Conservation (phyloP, 192 early-diverging fungal species). For the Rhizophagus sp. region DNA sequence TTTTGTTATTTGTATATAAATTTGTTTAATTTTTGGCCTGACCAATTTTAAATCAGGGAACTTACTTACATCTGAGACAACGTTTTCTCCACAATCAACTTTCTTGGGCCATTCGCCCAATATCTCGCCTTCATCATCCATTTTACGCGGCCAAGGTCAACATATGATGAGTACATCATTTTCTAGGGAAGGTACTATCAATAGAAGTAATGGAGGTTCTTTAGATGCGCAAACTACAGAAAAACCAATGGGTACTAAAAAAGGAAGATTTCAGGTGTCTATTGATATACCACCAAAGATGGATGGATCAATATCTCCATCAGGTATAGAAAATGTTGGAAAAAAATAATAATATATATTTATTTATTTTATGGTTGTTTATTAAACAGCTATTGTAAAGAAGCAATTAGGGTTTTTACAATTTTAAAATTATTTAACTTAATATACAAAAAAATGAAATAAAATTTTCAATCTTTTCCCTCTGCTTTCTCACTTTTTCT, state of each 20-base stretch:
- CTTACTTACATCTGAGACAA: slow-evolving; percentile 17
- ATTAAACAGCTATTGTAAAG: not conserved
- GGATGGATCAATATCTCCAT: slow-evolving; percentile 9
- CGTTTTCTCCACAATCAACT: slow-evolving; percentile 37
- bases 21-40: not conserved
- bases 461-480: not conserved
- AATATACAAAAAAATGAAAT: not conserved
- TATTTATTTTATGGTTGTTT: not conserved
- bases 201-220: not conserved
- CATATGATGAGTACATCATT: slow-evolving; percentile 14
- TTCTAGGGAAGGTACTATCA: not conserved
- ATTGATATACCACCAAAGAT: slow-evolving; percentile 16
- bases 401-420: not conserved
- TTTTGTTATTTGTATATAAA: slow-evolving; percentile 1
- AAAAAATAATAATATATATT: not conserved
- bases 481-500: not conserved
- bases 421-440: not conserved
- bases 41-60: slow-evolving; percentile 4
- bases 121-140: slow-evolving; percentile 42
- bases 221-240: slow-evolving; percentile 5
- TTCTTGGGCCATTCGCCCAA: slow-evolving; percentile 33
- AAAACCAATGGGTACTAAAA: slow-evolving; percentile 17
- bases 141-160: slow-evolving; percentile 38
- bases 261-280: slow-evolving; percentile 32
- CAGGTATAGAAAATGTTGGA: slow-evolving; percentile 15